phyloP scores from a whole-genome alignment of 2,329 filamentous ascomycete species.

The Pestalotiopsis sp. region DNA sequence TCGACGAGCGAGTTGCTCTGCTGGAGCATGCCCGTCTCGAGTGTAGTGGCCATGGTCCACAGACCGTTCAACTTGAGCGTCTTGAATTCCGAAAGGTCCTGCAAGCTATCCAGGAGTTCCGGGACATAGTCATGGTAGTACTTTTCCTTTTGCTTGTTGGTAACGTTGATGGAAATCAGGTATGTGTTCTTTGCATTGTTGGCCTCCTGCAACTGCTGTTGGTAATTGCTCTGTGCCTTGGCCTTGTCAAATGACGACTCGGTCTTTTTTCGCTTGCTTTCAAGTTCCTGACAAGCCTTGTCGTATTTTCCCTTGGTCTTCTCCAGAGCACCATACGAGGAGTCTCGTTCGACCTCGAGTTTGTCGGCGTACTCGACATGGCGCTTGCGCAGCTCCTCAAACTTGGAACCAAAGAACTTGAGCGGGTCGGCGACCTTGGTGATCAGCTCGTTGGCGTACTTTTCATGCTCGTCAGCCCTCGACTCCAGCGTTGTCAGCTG shows the following conservation, averaged over 20 bases:
- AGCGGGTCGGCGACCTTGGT: slow-evolving; percentile 84
- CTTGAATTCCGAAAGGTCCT: slow-evolving; percentile 90
- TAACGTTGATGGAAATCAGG: slow-evolving; percentile 91
- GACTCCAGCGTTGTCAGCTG: slow-evolving; percentile 89
- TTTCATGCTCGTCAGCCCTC: slow-evolving; percentile 86
- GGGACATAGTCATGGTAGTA: slow-evolving; percentile 98
- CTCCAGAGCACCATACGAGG: slow-evolving; percentile 79
- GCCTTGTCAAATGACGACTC: slow-evolving; percentile 92
- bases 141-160: slow-evolving; percentile 95
- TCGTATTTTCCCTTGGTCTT: slow-evolving; percentile 96
- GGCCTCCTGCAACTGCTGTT: slow-evolving; percentile 93
- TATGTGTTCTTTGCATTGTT: slow-evolving; percentile 99
- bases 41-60: slow-evolving; percentile 78
- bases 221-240: slow-evolving; percentile 89
- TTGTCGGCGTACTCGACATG: slow-evolving; percentile 88
- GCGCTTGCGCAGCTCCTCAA: slow-evolving; percentile 90
- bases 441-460: slow-evolving; percentile 77
- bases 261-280: slow-evolving; percentile 91
- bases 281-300: slow-evolving; percentile 88
- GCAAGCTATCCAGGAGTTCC: slow-evolving; percentile 88
- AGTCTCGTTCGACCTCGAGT: slow-evolving; percentile 86
- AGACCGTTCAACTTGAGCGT: slow-evolving; percentile 81
- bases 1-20: slow-evolving; percentile 74
- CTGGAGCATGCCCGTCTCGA: slow-evolving; percentile 80
- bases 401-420: slow-evolving; percentile 71